A percentile compares a stretch with the other conserved stretches of the same genome.
phyloP scores from a whole-genome alignment of 2,329 filamentous ascomycete genomes.

The Diaporthe sp. region DNA sequence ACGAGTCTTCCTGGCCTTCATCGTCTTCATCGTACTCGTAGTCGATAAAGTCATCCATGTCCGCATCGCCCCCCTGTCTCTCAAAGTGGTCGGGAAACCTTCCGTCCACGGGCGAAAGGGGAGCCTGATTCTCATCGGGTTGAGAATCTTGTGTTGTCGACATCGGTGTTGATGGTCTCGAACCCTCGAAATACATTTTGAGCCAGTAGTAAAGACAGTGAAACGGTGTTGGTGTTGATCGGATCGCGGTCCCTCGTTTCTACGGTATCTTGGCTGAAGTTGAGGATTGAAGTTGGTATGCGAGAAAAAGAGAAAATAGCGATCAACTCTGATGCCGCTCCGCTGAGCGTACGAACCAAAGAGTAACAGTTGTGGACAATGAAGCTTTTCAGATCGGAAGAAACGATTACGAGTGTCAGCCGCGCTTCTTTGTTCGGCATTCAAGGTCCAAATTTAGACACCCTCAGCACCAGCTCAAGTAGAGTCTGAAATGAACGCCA shows the following conservation, averaged over 20 bases:
- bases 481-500: neutral
- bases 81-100: neutral
- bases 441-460: neutral
- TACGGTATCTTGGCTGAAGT: neutral
- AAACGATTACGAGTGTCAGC: neutral
- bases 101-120: neutral
- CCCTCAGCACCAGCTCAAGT: neutral
- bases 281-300: neutral
- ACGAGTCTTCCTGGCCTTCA: neutral
- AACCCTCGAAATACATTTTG: neutral
- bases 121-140: neutral
- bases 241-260: no score
- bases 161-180: neutral
- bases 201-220: neutral
- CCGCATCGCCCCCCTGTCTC: neutral
- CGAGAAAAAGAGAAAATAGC: no score
- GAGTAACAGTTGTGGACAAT: neutral
- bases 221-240: no score
- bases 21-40: neutral
- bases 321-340: no score
- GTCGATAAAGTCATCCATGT: neutral
- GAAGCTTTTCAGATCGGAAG: neutral
- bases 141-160: neutral
- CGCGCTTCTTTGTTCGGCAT: neutral
- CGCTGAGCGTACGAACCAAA: neutral